Conservation (phyloP, 441 rosid genomes). For the Brassica balearica region DNA sequence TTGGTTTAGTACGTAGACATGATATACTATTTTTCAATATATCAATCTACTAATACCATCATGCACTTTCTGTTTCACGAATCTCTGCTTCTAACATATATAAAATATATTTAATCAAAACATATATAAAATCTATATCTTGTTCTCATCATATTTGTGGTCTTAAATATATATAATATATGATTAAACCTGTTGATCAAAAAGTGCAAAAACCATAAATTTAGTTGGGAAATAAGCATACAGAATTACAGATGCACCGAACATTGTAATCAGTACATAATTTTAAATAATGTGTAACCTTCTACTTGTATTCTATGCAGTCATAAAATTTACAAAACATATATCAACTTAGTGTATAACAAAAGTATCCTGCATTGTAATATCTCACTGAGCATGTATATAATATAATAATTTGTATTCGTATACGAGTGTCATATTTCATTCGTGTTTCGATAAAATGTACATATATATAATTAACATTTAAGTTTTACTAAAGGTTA, state of each 20-base stretch:
- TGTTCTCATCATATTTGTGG: neutral
- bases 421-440: neutral
- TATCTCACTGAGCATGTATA: neutral
- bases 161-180: neutral
- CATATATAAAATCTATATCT: neutral
- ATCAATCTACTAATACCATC: constrained; percentile 3
- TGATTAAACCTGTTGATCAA: neutral
- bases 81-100: neutral
- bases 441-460: neutral
- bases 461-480: too few species aligned
- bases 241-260: neutral
- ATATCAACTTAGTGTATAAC: neutral
- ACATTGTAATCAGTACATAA: neutral
- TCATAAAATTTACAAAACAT: neutral
- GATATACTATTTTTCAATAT: neutral
- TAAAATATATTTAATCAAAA: neutral
- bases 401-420: neutral
- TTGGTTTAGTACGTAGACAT: neutral
- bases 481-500: neutral
- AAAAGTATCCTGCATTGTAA: neutral
- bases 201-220: neutral
- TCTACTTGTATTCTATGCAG: neutral
- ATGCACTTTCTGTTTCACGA: neutral
- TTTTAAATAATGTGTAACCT: neutral
- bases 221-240: neutral